Evolutionary conservation across 495 filamentous ascomycete genomes (phyloP).

Genomic region (Bathelium albidoporum): DNA sequence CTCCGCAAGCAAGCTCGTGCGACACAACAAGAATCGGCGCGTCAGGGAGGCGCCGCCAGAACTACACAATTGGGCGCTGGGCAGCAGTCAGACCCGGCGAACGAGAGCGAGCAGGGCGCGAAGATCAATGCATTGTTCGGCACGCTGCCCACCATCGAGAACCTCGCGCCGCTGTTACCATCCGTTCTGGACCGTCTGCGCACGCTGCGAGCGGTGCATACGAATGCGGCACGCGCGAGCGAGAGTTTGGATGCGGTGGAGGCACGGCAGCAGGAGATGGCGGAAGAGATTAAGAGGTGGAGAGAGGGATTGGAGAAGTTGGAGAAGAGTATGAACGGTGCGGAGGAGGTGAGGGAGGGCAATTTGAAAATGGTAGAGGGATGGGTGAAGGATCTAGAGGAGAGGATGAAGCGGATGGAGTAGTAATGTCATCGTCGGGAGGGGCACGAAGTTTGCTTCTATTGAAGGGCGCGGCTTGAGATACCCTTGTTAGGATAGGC

Average conservation of each 20-base stretch:
- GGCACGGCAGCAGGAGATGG: slow-evolving; percentile 71
- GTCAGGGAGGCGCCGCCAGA: neutral
- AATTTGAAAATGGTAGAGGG: slow-evolving; percentile 75
- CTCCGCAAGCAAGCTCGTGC: slow-evolving; percentile 34
- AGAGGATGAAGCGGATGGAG: slow-evolving; percentile 9
- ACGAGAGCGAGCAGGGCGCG: slow-evolving; percentile 56
- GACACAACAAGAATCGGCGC: neutral
- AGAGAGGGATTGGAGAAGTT: slow-evolving; percentile 68
- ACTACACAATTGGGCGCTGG: neutral
- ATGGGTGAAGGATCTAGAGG: slow-evolving; percentile 85
- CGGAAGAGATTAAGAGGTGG: slow-evolving; percentile 75
- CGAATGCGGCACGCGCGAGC: slow-evolving; percentile 77
- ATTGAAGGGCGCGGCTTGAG: neutral
- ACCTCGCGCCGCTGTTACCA: slow-evolving; percentile 72
- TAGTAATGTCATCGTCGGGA: neutral
- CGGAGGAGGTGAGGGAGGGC: slow-evolving; percentile 55
- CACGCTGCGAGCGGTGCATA: slow-evolving; percentile 74
- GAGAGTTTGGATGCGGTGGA: slow-evolving; percentile 68
- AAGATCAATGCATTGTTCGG: slow-evolving; percentile 92
- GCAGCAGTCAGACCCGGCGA: neutral
- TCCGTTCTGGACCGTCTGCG: slow-evolving; percentile 75
- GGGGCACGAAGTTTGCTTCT: neutral
- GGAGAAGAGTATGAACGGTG: slow-evolving; percentile 58
- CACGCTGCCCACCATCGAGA: slow-evolving; percentile 81
- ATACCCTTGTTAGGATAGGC: neutral